These are phyloP conservation scores for Corchorus capsularis DNA, from an alignment of 345 rosid species.

Conservation along the genomic window DNA sequence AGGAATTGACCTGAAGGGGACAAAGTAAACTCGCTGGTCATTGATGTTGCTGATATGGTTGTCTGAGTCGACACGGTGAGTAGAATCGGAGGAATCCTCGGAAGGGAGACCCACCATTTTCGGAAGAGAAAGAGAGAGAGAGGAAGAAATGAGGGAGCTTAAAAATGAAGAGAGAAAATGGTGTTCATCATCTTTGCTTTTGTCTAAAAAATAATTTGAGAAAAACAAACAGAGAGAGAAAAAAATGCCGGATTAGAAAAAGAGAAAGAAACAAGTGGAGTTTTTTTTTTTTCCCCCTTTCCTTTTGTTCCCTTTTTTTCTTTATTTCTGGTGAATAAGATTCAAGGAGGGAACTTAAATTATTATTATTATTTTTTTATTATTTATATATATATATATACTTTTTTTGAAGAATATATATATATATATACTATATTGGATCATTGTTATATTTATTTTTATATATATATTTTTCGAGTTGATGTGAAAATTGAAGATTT, in stretches of 20 bases:
- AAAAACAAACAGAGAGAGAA: neutral
- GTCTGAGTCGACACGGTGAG: constrained; percentile 60
- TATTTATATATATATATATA: too few species aligned
- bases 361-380: too few species aligned
- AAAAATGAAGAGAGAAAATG: constrained; percentile 24
- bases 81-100: constrained; percentile 58
- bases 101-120: constrained; percentile 46
- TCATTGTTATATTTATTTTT: neutral
- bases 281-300: too few species aligned
- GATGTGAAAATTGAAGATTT: neutral
- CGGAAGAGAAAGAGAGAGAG: constrained; percentile 10
- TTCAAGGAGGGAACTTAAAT: constrained; percentile 29
- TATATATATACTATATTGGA: too few species aligned
- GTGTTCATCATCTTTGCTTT: constrained; percentile 18
- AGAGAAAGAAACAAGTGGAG: neutral
- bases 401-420: too few species aligned
- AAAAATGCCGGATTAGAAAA: neutral
- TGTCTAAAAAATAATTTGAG: constrained; percentile 12
- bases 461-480: neutral
- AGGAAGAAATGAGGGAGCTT: constrained; percentile 19
- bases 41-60: constrained; percentile 25
- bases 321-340: constrained; percentile 22
- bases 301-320: too few species aligned
- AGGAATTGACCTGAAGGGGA: constrained; percentile 65
- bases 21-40: constrained; percentile 92